Conservation (phyloP, 129 eudicot genomes). For the Solidago caesia region DNA sequence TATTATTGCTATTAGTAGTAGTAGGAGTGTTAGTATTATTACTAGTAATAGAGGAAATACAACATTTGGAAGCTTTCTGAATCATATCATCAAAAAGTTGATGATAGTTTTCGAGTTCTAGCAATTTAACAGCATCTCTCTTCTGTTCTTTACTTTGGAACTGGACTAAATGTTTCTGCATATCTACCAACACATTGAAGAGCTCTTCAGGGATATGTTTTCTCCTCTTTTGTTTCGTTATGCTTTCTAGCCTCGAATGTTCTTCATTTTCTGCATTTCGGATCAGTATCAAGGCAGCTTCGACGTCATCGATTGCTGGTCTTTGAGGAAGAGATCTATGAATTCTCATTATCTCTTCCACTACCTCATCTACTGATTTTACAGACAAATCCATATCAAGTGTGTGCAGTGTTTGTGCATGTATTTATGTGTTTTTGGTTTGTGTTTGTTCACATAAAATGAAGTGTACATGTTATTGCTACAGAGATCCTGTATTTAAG, state of each 20-base stretch:
- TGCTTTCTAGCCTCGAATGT: slow-evolving; percentile 49
- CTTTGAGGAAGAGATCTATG: slow-evolving; percentile 69
- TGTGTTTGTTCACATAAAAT: too few species aligned
- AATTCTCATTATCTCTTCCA: slow-evolving; percentile 72
- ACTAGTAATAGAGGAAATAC: slow-evolving; percentile 8
- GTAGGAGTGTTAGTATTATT: not conserved
- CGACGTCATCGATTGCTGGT: slow-evolving; percentile 74
- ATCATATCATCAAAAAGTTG: slow-evolving; percentile 69
- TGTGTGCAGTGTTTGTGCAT: too few species aligned
- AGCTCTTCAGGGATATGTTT: slow-evolving; percentile 64
- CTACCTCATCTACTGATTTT: slow-evolving; percentile 62
- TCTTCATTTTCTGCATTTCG: slow-evolving; percentile 67
- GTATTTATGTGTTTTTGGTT: too few species aligned
- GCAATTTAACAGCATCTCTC: slow-evolving; percentile 57
- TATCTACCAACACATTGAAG: slow-evolving; percentile 56
- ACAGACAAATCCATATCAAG: slow-evolving; percentile 45
- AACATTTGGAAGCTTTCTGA: slow-evolving; percentile 73
- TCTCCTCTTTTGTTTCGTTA: slow-evolving; percentile 44
- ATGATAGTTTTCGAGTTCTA: slow-evolving; percentile 71
- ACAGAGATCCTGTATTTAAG: too few species aligned
- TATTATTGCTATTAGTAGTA: not conserved
- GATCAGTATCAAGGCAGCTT: slow-evolving; percentile 62
- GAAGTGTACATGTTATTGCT: too few species aligned
- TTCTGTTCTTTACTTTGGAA: slow-evolving; percentile 66
- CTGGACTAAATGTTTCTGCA: slow-evolving; percentile 56